Base-by-base conservation (phyloP, 2,329 filamentous ascomycete genomes). In the Nothopassalora personata region DNA sequence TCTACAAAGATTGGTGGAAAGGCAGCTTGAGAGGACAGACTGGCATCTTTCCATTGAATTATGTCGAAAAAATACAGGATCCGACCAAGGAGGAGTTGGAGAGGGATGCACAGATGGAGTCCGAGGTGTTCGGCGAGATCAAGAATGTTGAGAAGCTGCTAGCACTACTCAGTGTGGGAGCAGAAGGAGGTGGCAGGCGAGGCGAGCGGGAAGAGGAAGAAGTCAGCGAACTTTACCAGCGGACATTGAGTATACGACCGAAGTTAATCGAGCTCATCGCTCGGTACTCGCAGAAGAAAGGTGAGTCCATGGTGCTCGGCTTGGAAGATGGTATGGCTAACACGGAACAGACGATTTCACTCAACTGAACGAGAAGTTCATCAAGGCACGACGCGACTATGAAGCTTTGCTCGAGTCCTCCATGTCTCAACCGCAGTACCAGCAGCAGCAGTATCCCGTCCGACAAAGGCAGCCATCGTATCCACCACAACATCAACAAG, bases 1-100 rank as follows among this genome's bases (percentile, higher is more conserved):
- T 97, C 1, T 99, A 95, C 79, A 99, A 97, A 76, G 94, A 99
- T 75, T 99, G 94, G 94, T 99, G 94, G 94, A 93, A 96, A 68
- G 94, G 94, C 1, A 96, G 92, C 46, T 79, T 99, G 60, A 86
- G 92, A 71, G 94, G 94, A 19, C 91, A 97, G 75, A 97, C 91
- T 6, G 94, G 94, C 67, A 99, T 99, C 65, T 99, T 99, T 75
- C 94, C 94, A 6, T 83, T 99, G 65, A 99, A 99, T 77, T 99
- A 99, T 71, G 94, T 99, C 15, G 94, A 99, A 78, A 99, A 99
- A 76, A 80, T 99, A 64, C 86, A 92, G 57, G 94, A 99, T 71
- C 94, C 94, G 5, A 97, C 94, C 0, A 87, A 87, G 18, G 93
- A 97, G 67, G 94, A 99, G 80, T 76, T 99, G 66, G 91, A 97